Conservation (phyloP, 345 rosid species). For the Euclidium syriacum region DNA sequence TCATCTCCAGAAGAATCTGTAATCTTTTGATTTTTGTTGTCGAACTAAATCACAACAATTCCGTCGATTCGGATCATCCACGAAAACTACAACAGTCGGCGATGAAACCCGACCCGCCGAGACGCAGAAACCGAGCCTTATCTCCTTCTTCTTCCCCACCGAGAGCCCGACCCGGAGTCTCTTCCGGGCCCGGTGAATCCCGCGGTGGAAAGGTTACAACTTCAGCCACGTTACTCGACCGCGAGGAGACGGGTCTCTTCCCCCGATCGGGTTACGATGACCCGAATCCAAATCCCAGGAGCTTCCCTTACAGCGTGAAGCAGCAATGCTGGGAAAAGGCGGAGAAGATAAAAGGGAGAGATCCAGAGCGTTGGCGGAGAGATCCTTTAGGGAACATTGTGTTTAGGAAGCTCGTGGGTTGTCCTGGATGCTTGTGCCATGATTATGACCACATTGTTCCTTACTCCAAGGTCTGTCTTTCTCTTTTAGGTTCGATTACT, state of each 20-base stretch:
- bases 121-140: slow-evolving; percentile 33
- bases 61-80: background rate
- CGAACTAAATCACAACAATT: slow-evolving; percentile 6
- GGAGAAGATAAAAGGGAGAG: slow-evolving; percentile 77
- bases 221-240: slow-evolving; percentile 47
- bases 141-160: slow-evolving; percentile 40
- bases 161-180: slow-evolving; percentile 22
- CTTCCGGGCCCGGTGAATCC: slow-evolving; percentile 10
- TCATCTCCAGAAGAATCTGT: slow-evolving; percentile 27
- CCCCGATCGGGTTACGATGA: slow-evolving; percentile 40
- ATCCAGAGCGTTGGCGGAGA: slow-evolving; percentile 82
- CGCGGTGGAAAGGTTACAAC: slow-evolving; percentile 34
- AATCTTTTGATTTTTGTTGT: slow-evolving; percentile 27
- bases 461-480: slow-evolving; percentile 71
- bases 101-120: slow-evolving; percentile 38
- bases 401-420: slow-evolving; percentile 86
- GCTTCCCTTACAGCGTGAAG: slow-evolving; percentile 80
- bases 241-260: slow-evolving; percentile 33
- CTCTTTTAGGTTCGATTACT: background rate
- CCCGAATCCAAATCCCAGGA: slow-evolving; percentile 58
- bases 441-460: slow-evolving; percentile 93
- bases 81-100: background rate
- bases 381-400: slow-evolving; percentile 81
- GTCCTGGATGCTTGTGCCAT: slow-evolving; percentile 96
- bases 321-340: slow-evolving; percentile 98